Percentiles rank a stretch among this genome's conserved stretches.
Conservation (phyloP, 2,329 filamentous ascomycete species). For the Penicillium polonicum region DNA sequence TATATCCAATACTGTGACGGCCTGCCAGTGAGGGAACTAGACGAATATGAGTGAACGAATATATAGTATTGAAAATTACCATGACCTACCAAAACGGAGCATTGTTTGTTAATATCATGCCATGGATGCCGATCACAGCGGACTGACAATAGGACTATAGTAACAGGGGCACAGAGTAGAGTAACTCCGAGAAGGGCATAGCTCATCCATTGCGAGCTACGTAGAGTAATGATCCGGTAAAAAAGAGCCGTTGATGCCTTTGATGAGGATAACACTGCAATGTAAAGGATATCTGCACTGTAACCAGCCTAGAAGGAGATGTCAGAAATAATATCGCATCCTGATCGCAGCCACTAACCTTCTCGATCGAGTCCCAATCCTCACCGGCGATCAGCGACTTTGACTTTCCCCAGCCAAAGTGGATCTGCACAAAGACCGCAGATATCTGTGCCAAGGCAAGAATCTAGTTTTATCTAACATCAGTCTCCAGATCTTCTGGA, state of each 20-base stretch:
- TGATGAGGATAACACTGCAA: slow-evolving; percentile 42
- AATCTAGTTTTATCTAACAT: slow-evolving; percentile 20
- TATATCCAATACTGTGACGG: slow-evolving; percentile 42
- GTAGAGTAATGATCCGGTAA: slow-evolving; percentile 21
- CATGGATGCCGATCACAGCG: slow-evolving; percentile 40
- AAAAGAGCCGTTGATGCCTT: slow-evolving; percentile 45
- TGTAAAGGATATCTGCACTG: slow-evolving; percentile 42
- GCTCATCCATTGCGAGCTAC: slow-evolving; percentile 13
- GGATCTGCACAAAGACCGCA: slow-evolving; percentile 39
- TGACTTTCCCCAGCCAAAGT: slow-evolving; percentile 43
- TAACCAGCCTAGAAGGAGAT: slow-evolving; percentile 35
- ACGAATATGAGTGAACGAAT: neutral
- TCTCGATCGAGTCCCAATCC: slow-evolving; percentile 30
- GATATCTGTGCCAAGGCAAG: slow-evolving; percentile 40
- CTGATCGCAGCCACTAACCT: slow-evolving; percentile 28
- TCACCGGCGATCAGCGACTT: slow-evolving; percentile 21
- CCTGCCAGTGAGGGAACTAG: slow-evolving; percentile 42
- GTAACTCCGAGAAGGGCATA: slow-evolving; percentile 29
- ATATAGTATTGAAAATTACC: neutral
- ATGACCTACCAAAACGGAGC: slow-evolving; percentile 33
- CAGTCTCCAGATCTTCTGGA: neutral
- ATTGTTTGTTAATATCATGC: slow-evolving; percentile 33
- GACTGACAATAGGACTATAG: slow-evolving; percentile 39
- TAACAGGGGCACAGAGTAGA: slow-evolving; percentile 35
- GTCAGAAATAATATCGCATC: neutral